Evolutionary conservation across 306 rosid species (phyloP).

Genomic region (Malus domestica): ASM211411v1 NC_041799.1:42647001-42647500

Average conservation of each 20-base stretch:
- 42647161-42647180: constrained; percentile 88
- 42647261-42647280: too few species aligned
- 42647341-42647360: background rate
- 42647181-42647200: constrained; percentile 82
- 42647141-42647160: constrained; percentile 78
- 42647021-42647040: constrained; percentile 99
- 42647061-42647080: constrained; percentile 71
- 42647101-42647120: constrained; percentile 67
- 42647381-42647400: background rate
- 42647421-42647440: too few species aligned
- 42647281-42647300: too few species aligned
- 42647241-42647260: too few species aligned
- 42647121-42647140: constrained; percentile 92
- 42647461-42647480: background rate
- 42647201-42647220: background rate
- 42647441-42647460: too few species aligned
- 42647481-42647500: too few species aligned
- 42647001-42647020: constrained; percentile 98
- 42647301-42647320: too few species aligned
- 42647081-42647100: constrained; percentile 71
- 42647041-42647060: constrained; percentile 61
- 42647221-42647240: background rate
- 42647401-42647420: background rate
- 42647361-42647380: background rate
- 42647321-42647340: too few species aligned